Percentiles rank a stretch among this genome's conserved stretches.
Evolutionary conservation across 1,284 basidiomycete species (phyloP).

Genomic region (Ustanciosporium gigantosporum): DNA sequence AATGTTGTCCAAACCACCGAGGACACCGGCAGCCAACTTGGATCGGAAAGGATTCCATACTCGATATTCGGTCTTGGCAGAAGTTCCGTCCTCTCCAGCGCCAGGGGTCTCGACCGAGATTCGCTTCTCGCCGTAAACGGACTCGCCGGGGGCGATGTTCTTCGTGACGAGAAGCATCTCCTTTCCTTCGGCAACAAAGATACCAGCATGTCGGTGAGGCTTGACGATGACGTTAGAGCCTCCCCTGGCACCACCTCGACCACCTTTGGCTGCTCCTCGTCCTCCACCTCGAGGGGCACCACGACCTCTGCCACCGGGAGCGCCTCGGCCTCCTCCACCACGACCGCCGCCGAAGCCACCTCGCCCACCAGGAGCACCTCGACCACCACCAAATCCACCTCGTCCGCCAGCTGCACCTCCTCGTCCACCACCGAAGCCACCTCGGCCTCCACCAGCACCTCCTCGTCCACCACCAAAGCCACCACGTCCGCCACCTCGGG

Average conservation of each 20-base stretch:
- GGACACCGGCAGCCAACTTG: conserved; percentile 94
- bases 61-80: conserved; percentile 87
- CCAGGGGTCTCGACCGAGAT: conserved; percentile 67
- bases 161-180: conserved; percentile 96
- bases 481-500: conserved; percentile 48
- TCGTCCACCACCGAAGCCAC: conserved; percentile 35
- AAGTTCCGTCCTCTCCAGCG: conserved; percentile 68
- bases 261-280: conserved; percentile 45
- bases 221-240: conserved; percentile 81
- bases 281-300: conserved; percentile 34
- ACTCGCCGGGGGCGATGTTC: conserved; percentile 95
- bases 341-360: conserved; percentile 17
- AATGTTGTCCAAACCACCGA: conserved; percentile 92
- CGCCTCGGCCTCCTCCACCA: conserved; percentile 49
- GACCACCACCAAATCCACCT: conserved; percentile 49
- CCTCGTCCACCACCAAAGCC: conserved; percentile 59
- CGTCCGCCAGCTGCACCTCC: conserved; percentile 65
- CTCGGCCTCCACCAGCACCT: conserved; percentile 64
- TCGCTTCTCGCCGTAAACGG: conserved; percentile 94
- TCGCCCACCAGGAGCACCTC: conserved; percentile 33
- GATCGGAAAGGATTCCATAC: conserved; percentile 99
- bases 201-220: conserved; percentile 89
- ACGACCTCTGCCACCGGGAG: conserved; percentile 40
- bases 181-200: conserved; percentile 70
- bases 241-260: conserved; percentile 64